phyloP scores from a whole-genome alignment of 2,329 filamentous ascomycete genomes.

The Cladobotryum mycophilum region DNA sequence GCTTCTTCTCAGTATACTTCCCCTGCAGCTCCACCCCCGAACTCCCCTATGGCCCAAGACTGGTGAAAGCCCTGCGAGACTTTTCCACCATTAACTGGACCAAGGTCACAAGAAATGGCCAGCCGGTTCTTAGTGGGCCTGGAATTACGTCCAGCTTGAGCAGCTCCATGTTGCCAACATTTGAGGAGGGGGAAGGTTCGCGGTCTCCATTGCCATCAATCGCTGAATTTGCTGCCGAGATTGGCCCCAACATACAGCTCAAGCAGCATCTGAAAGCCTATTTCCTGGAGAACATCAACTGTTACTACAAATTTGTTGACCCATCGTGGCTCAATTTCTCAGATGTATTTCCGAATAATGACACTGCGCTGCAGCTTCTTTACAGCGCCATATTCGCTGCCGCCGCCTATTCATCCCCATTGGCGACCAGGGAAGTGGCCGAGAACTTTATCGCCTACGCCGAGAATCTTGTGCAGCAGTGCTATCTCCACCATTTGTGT shows the following conservation, averaged over 20 bases:
- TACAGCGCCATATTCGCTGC: conserved; percentile 6
- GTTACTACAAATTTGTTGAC: conserved; percentile 8
- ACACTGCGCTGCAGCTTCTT: conserved; percentile 8
- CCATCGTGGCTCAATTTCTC: conserved; percentile 9
- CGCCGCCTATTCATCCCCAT: conserved; percentile 6
- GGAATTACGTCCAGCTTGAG: conserved; percentile 3
- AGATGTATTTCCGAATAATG: conserved; percentile 7
- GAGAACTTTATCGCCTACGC: conserved; percentile 8
- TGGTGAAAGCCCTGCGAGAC: conserved; percentile 2
- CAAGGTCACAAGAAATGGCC: neutral
- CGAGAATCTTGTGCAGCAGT: conserved; percentile 8
- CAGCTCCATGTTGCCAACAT: conserved; percentile 5
- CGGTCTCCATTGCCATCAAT: neutral
- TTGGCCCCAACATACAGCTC: conserved; percentile 2
- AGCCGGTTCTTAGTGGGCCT: conserved; percentile 3
- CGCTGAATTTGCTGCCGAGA: conserved; percentile 4
- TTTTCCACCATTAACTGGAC: conserved; percentile 7
- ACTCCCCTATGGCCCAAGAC: conserved; percentile 5
- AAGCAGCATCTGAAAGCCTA: conserved; percentile 10
- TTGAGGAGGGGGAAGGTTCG: conserved; percentile 3
- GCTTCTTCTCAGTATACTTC: neutral
- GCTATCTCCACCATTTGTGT: conserved; percentile 8
- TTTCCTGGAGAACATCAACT: conserved; percentile 5
- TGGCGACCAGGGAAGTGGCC: conserved; percentile 1
- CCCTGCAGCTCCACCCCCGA: neutral